Evolutionary conservation across 148 eudicot genomes (phyloP).

Genomic region (Dianthus caryophyllus): DNA sequence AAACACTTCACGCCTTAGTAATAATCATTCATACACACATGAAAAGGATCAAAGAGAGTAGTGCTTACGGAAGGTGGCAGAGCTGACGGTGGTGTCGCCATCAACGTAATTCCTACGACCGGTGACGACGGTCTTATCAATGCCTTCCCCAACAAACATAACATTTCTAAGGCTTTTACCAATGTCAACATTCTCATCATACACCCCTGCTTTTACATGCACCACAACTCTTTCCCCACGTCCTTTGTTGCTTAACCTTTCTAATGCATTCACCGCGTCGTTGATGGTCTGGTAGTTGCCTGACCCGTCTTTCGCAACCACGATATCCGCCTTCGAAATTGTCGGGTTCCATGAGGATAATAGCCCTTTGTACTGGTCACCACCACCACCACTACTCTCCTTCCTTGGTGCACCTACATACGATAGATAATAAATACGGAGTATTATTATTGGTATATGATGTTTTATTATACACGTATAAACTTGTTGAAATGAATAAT

Average conservation of each 20-base stretch:
- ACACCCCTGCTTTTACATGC: slow-evolving; percentile 60
- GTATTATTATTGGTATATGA: too few species aligned
- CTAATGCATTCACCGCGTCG: slow-evolving; percentile 45
- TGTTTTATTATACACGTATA: too few species aligned
- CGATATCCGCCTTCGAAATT: slow-evolving; percentile 45
- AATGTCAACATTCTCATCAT: slow-evolving; percentile 56
- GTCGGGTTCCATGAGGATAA: slow-evolving; percentile 52
- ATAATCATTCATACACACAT: too few species aligned
- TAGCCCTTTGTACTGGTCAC: slow-evolving; percentile 21
- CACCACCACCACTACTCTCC: neutral
- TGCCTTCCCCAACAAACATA: slow-evolving; percentile 79
- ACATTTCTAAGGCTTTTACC: slow-evolving; percentile 38
- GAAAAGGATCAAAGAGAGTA: neutral
- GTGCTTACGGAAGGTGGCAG: slow-evolving; percentile 56
- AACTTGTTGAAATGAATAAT: neutral
- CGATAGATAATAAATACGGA: too few species aligned
- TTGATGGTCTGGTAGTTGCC: slow-evolving; percentile 53
- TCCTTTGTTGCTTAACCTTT: slow-evolving; percentile 10
- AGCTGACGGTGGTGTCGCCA: slow-evolving; percentile 49
- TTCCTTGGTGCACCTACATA: too few species aligned
- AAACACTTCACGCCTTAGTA: too few species aligned
- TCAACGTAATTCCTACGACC: slow-evolving; percentile 45
- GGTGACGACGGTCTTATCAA: slow-evolving; percentile 58
- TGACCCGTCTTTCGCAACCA: slow-evolving; percentile 71
- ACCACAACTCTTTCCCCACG: slow-evolving; percentile 41